Base-by-base conservation (phyloP, 2,329 filamentous ascomycete genomes). In the Hymenoscyphus repandus region DNA sequence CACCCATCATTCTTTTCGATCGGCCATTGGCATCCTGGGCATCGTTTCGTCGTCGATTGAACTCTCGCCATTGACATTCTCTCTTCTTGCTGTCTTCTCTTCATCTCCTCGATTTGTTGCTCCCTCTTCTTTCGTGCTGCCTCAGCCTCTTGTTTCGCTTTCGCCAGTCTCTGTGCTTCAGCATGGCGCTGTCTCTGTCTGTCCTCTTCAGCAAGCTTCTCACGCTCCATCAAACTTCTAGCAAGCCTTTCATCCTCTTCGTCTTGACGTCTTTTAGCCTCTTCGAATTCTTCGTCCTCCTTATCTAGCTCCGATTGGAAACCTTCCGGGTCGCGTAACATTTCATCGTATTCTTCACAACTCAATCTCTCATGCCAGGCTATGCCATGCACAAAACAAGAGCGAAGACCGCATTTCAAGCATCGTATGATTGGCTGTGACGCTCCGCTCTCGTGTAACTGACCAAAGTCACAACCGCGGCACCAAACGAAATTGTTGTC, bases 1-100 rank as follows among this genome's bases (percentile, higher is more conserved):
- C 56, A 58, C 2, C 56, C 53, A 9, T 20, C 5, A 50, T 53
- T 48, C 34, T 58, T 58, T 44, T 56, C 46, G 32, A 58, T 54
- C 6, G 38, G 49, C 45, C 42, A 48, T 7, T 38, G 17, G 36
- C 56, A 58, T 5, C 45, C 45, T 13, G 47, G 52, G 30, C 47
- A 27, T 27, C 7, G 22, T 27, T 27, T 27, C 4, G 22, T 27
- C 7, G 22, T 27, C 22, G 22, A 27, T 7, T 27, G 4, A 27
- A 27, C 22, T 4, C 4, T 27, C 7, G 22, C 22, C 4, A 27
- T 4, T 7, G 22, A 27, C 22, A 27, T 27, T 7, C 7, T 27
- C 22, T 27, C 22, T 7, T 27, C 22, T 27, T 27, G 22, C 22
- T 27, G 22, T 27, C 22, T 27, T 27, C 7, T 27, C 22, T 7